Evolutionary conservation across 2,329 filamentous ascomycete genomes (phyloP).

Genomic region (Oidium heveae): DNA sequence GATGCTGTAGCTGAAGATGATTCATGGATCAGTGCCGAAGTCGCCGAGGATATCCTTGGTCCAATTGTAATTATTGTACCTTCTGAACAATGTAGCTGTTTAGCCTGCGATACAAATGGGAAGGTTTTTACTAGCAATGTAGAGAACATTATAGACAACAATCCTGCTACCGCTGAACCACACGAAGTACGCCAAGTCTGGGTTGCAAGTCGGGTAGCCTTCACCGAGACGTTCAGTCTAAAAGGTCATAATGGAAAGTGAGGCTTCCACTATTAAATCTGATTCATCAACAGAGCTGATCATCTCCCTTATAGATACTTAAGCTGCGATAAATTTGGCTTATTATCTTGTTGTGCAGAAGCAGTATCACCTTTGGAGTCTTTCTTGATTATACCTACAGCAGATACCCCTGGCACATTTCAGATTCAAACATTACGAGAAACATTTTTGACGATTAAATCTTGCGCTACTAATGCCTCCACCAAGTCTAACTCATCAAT

Average conservation of each 20-base stretch:
- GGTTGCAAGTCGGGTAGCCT: conserved; percentile 63
- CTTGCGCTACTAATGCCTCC: conserved; percentile 16
- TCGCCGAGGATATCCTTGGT: conserved; percentile 46
- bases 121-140: conserved; percentile 61
- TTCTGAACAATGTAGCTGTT: conserved; percentile 42
- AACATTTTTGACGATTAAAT: conserved; percentile 39
- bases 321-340: conserved; percentile 60
- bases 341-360: conserved; percentile 50
- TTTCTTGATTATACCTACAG: conserved; percentile 38
- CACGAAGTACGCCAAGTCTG: conserved; percentile 93
- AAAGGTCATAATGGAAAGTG: conserved; percentile 77
- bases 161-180: conserved; percentile 68
- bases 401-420: conserved; percentile 45
- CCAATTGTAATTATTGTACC: conserved; percentile 66
- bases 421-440: conserved; percentile 48
- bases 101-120: conserved; percentile 69
- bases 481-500: conserved; percentile 23
- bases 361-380: conserved; percentile 69
- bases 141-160: conserved; percentile 70
- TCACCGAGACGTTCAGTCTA: conserved; percentile 60
- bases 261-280: conserved; percentile 4
- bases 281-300: conserved; percentile 2
- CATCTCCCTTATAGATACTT: conserved; percentile 35
- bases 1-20: conserved; percentile 32
- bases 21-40: conserved; percentile 75